Evolutionary conservation across 2,329 filamentous ascomycete genomes (phyloP), one percentile per base, ranked within the genome.

Genomic region (Tothia fuscella): DNA sequence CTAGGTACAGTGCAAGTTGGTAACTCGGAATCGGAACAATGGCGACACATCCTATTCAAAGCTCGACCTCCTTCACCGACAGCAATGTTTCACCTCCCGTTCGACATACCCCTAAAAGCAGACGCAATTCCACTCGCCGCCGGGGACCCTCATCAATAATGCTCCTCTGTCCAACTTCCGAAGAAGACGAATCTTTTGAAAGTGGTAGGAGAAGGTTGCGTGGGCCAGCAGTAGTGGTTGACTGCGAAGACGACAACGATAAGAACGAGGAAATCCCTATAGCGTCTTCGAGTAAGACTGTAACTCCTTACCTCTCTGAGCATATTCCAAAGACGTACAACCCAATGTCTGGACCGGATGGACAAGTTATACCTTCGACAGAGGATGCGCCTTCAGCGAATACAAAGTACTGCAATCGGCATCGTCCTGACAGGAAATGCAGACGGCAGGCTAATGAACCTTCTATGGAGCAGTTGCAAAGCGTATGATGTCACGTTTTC

Each of bases 401-500:
- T 58, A 93, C 86, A 51, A 91, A 84, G 59, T 96, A 82, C 65
- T 98, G 91, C 65, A 98, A 98, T 61, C 80, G 91, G 43, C 91
- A 98, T 61, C 74, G 84, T 41, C 91, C 91, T 2, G 91, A 96
- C 60, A 78, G 89, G 41, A 93, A 95, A 64, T 98, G 91, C 64
- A 74, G 88, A 47, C 78, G 87, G 46, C 86, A 93, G 48, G 88
- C 87, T 45, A 88, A 96, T 64, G 91, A 96, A 64, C 81, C 82
- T 35, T 91, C 91, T 48, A 98, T 98, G 91, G 85, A 89, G 51
- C 80, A 88, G 57, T 75, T 98, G 48, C 91, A 98, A 59, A 80
- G 78, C 54, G 84, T 88, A 37, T 30, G 30, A 39, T n/a, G n/a
- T n/a, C n/a, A 13, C 26, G 22, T 29, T 22, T 30, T 2, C 7